Evolutionary conservation across 306 rosid genomes (phyloP).

Genomic region (Arachis hypogaea): DNA sequence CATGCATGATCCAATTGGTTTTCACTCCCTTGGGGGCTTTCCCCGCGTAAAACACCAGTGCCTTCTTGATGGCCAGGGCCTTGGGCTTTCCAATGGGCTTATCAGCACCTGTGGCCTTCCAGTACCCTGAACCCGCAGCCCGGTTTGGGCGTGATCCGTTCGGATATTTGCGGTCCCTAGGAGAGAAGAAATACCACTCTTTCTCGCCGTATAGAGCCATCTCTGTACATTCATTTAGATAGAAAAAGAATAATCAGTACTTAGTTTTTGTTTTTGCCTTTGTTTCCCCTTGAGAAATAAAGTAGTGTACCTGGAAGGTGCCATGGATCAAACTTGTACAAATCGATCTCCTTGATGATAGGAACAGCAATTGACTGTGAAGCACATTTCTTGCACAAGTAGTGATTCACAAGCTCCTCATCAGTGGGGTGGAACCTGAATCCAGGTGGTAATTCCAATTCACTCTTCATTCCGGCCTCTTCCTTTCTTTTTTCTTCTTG

Average conservation of each 20-base stretch:
- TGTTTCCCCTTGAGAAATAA: no score
- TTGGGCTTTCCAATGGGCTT: conserved; percentile 91
- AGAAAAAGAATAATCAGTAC: no score
- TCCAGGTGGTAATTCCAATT: conserved; percentile 75
- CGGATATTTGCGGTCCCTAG: conserved; percentile 86
- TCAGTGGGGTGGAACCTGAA: conserved; percentile 98
- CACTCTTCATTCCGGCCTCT: conserved; percentile 50
- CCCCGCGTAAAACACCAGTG: conserved; percentile 89
- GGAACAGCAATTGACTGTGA: conserved; percentile 66
- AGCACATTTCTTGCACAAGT: conserved; percentile 78
- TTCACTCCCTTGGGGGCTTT: conserved; percentile 87
- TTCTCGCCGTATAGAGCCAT: conserved; percentile 83
- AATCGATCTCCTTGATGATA: conserved; percentile 82
- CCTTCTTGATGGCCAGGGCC: conserved; percentile 84
- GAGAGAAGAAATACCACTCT: conserved; percentile 98
- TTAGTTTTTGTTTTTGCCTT: no score
- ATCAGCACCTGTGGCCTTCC: conserved; percentile 98
- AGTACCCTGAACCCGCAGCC: conserved; percentile 85
- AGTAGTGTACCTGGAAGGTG: conserved; percentile 72
- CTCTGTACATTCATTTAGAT: conserved; percentile 42
- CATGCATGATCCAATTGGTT: conserved; percentile 99
- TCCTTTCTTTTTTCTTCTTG: background rate
- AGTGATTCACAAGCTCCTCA: conserved; percentile 81
- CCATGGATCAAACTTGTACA: conserved; percentile 94
- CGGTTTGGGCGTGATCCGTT: conserved; percentile 98